Conservation (phyloP, 495 filamentous ascomycete species). For the Hypoxylon lenormandii region DNA sequence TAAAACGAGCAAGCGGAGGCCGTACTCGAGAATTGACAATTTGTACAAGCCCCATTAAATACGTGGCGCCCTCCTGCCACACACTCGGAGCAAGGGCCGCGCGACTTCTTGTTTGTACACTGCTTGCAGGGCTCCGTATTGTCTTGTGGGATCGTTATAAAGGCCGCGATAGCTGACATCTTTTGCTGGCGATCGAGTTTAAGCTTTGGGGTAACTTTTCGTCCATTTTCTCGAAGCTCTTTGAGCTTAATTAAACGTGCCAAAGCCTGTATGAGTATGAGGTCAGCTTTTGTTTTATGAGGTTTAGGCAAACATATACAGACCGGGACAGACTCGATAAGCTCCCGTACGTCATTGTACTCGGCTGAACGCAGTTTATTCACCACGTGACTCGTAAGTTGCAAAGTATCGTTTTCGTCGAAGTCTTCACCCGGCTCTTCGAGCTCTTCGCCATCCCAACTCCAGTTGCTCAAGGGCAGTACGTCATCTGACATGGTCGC, state of each 20-base stretch:
- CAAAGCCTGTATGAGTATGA: neutral
- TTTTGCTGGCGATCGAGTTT: constrained; percentile 12
- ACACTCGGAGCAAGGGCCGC: constrained; percentile 10
- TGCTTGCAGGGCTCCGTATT: constrained; percentile 5
- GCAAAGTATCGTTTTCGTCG: neutral
- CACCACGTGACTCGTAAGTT: neutral
- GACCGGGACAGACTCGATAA: neutral
- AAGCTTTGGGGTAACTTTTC: neutral
- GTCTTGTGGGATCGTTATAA: neutral
- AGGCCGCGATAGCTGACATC: constrained; percentile 14
- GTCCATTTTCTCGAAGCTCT: constrained; percentile 1
- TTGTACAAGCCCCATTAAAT: constrained; percentile 16
- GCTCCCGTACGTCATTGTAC: neutral
- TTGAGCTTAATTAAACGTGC: constrained; percentile 10
- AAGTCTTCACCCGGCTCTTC: neutral
- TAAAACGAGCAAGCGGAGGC: constrained; percentile 15
- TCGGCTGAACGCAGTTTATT: neutral
- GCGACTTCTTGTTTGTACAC: constrained; percentile 7
- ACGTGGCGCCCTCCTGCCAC: neutral
- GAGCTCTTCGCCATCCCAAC: neutral
- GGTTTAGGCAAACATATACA: neutral
- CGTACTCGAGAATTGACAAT: constrained; percentile 23
- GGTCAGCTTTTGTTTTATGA: neutral
- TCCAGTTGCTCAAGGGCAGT: neutral
- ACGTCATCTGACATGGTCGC: too few relatives aligned